These are phyloP conservation scores for Craspedostauros australis DNA, from an alignment of 108 stramenopile genomes.

Conservation along the genomic window DNA sequence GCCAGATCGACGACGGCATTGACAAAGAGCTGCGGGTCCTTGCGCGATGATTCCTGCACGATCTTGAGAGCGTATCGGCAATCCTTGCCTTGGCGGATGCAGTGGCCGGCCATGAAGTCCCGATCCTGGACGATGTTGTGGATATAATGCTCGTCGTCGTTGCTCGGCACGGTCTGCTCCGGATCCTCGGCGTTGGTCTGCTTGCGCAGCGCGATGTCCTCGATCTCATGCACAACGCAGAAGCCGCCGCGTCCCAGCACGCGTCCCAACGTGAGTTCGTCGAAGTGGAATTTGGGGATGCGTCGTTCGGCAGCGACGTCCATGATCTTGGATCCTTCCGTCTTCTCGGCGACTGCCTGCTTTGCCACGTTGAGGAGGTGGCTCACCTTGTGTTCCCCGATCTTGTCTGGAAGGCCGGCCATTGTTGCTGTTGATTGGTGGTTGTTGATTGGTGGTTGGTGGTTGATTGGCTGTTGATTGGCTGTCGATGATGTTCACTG, in stretches of 20 bases:
- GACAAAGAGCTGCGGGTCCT: conserved; percentile 53
- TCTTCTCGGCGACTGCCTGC: conserved; percentile 53
- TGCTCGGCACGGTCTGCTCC: conserved; percentile 2
- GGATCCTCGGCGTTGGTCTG: conserved; percentile 9
- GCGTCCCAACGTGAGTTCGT: conserved; percentile 60
- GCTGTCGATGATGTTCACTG: not conserved
- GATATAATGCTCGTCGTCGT: conserved; percentile 57
- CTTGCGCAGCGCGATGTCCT: conserved; percentile 24
- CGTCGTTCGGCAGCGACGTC: conserved; percentile 48
- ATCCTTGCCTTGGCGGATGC: conserved; percentile 68
- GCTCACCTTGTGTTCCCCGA: conserved; percentile 48
- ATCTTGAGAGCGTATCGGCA: conserved; percentile 82
- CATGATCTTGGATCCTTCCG: conserved; percentile 40
- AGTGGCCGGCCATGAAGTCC: conserved; percentile 60
- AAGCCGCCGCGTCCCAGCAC: conserved; percentile 81
- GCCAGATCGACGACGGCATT: conserved; percentile 80
- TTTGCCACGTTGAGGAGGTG: conserved; percentile 54
- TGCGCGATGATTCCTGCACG: conserved; percentile 47
- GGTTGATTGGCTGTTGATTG: not conserved
- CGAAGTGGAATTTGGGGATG: conserved; percentile 53
- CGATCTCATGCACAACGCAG: conserved; percentile 69
- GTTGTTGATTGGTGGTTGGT: not conserved
- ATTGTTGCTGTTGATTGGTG: not conserved
- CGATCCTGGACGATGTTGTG: conserved; percentile 71
- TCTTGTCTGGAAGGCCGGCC: conserved; percentile 4